phyloP scores from a whole-genome alignment of 805 yeast species.

The Alloascoidea hylecoeti region DNA sequence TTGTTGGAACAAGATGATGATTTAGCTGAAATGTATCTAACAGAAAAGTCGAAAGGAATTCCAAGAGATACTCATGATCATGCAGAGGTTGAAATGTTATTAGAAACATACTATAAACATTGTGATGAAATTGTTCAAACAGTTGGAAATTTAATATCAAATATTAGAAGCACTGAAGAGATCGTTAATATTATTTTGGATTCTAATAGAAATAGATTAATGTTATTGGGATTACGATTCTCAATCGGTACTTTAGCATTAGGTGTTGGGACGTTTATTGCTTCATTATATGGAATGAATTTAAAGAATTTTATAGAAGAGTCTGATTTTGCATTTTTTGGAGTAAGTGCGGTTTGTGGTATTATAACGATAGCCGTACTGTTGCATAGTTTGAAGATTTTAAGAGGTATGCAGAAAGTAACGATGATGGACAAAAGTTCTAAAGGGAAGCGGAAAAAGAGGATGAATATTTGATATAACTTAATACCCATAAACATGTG shows the following conservation, averaged over 20 bases:
- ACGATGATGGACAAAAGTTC: constrained; percentile 41
- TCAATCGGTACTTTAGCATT: constrained; percentile 73
- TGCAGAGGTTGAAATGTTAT: constrained; percentile 75
- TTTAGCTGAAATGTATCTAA: constrained; percentile 64
- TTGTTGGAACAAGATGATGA: constrained; percentile 81
- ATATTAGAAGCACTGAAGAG: constrained; percentile 88
- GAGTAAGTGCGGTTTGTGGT: constrained; percentile 25
- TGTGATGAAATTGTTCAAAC: constrained; percentile 92
- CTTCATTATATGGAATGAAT: constrained; percentile 93
- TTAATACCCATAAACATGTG: too few relatives aligned
- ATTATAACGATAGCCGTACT: constrained; percentile 37
- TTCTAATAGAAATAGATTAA: constrained; percentile 84
- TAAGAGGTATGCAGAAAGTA: constrained; percentile 56
- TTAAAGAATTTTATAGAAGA: constrained; percentile 87
- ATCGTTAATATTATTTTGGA: constrained; percentile 87
- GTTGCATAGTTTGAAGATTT: constrained; percentile 34
- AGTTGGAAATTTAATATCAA: constrained; percentile 61
- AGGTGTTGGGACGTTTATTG: constrained; percentile 68
- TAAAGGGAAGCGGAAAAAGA: neutral
- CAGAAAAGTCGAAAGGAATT: constrained; percentile 36
- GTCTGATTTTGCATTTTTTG: constrained; percentile 48
- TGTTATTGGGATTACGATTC: constrained; percentile 69
- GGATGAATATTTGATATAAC: too few relatives aligned
- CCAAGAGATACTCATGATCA: constrained; percentile 49
- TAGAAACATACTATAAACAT: constrained; percentile 85